Evolutionary conservation across 2,329 filamentous ascomycete species (phyloP).

Genomic region (Cladosporium halotolerans): DNA sequence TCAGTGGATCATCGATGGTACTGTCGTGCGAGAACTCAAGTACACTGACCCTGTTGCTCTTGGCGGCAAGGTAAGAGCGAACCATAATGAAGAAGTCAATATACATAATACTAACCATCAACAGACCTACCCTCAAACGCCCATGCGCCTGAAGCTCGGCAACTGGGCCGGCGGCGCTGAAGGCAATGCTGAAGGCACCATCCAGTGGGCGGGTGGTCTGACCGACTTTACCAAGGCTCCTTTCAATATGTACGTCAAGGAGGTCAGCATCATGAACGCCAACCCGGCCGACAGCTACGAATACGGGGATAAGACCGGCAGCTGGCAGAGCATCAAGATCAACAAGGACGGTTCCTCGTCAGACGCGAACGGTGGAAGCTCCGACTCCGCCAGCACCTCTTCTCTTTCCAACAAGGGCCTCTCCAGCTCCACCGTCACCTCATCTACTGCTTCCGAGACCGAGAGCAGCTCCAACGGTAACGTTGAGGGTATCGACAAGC

Average conservation of each 20-base stretch:
- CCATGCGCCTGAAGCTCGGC: constrained; percentile 58
- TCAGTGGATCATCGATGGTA: constrained; percentile 65
- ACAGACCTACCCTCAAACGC: constrained; percentile 71
- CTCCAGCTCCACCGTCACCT: constrained; percentile 17
- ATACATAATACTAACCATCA: constrained; percentile 54
- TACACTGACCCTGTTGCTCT: constrained; percentile 54
- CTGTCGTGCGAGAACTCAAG: constrained; percentile 61
- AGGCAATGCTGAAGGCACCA: constrained; percentile 49
- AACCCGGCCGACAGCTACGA: constrained; percentile 46
- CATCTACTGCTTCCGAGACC: constrained; percentile 23
- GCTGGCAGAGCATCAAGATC: constrained; percentile 44
- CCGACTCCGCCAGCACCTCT: constrained; percentile 20
- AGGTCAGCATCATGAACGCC: constrained; percentile 47
- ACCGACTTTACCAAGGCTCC: constrained; percentile 43
- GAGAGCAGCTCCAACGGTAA: constrained; percentile 17
- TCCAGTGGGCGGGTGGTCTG: constrained; percentile 61
- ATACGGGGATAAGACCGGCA: constrained; percentile 45
- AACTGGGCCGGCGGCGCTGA: constrained; percentile 46
- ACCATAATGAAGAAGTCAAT: constrained; percentile 52
- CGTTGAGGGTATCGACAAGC: constrained; percentile 17
- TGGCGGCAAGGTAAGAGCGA: constrained; percentile 40
- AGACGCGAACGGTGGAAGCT: not conserved
- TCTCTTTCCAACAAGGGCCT: constrained; percentile 18
- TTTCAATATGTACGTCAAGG: constrained; percentile 48
- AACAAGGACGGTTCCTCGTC: constrained; percentile 18